Base-by-base conservation (phyloP, 2,329 filamentous ascomycete species). In the Xylaria sp. region DNA sequence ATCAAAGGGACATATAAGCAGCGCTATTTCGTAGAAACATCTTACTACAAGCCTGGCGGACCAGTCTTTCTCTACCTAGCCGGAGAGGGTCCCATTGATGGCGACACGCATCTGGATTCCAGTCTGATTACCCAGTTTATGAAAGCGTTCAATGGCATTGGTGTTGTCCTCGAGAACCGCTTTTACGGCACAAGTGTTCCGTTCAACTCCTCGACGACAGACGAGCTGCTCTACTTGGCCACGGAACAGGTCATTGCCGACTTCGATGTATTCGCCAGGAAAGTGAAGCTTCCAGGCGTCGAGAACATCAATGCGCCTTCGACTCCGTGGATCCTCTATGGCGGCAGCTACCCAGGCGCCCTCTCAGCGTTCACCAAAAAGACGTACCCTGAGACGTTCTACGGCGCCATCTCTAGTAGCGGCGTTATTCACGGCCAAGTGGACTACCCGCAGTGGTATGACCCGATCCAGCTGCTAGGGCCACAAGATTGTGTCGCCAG, bases 181-280 rank as follows among this genome's bases (percentile, higher is more conserved):
- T 85, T 84, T 70, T 86, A 87, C 72, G 85, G 85, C 28, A 68
- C 83, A 18, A 86, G 84, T 70, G 86, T 79, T 63, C 85, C 85
- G 0, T 85, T 82, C 71, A 81, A 83, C 18, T 81, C 79, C n/a
- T 83, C 81, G 50, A 83, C 83, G 2, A 86, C 84, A 3, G 85
- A 87, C 72, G 78, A 85, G 57, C 71, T 87, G 71, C 75, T 80
- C 13, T 87, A 83, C 71, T 73, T 87, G 67, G 84, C 84, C 4
- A 86, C 83, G 4, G 84, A 86, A 70, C 84, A 87, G 72, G 84
- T 83, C 0, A 83, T 87, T 71, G 85, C 84, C 15, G 85, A 87
- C 70, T 85, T 85, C 73, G 83, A 82, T 7, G 83, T 84, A 70
- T 86, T 87, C 72, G 84, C 84, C 37, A 80, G 83, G 64, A 80